Conservation (phyloP, 2,329 filamentous ascomycete species). For the Alternaria hordeiaustralica region DNA sequence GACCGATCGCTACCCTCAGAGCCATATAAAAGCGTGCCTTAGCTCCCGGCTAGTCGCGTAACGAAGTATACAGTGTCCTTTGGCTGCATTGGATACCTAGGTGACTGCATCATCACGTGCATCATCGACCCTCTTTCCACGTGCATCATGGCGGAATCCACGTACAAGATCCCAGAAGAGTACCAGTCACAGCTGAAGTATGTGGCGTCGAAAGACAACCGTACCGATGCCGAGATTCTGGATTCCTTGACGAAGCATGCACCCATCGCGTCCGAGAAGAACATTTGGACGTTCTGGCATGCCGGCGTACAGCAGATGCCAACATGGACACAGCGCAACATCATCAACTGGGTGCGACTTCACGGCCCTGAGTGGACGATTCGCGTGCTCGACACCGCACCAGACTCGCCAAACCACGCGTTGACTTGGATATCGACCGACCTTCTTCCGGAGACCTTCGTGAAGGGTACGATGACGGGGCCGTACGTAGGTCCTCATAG, state of each 20-base stretch:
- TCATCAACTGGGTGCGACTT: constrained; percentile 51
- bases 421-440: constrained; percentile 47
- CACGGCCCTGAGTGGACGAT: constrained; percentile 51
- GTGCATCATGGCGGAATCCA: constrained; percentile 1
- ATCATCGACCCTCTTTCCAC: not conserved
- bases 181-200: constrained; percentile 20
- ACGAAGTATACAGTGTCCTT: no score
- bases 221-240: constrained; percentile 30
- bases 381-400: constrained; percentile 50
- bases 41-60: not conserved
- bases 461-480: constrained; percentile 54
- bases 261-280: constrained; percentile 49
- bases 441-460: constrained; percentile 49
- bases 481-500: constrained; percentile 53
- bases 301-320: constrained; percentile 46
- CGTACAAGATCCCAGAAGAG: constrained; percentile 18
- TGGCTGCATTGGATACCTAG: no score
- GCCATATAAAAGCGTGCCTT: not conserved
- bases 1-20: not conserved
- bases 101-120: not conserved
- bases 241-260: constrained; percentile 14
- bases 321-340: constrained; percentile 50
- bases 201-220: constrained; percentile 23
- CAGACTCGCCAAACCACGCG: constrained; percentile 49
- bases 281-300: constrained; percentile 53